Evolutionary conservation across 1,284 basidiomycete genomes (phyloP).

Genomic region (Leccinum fallax): DNA sequence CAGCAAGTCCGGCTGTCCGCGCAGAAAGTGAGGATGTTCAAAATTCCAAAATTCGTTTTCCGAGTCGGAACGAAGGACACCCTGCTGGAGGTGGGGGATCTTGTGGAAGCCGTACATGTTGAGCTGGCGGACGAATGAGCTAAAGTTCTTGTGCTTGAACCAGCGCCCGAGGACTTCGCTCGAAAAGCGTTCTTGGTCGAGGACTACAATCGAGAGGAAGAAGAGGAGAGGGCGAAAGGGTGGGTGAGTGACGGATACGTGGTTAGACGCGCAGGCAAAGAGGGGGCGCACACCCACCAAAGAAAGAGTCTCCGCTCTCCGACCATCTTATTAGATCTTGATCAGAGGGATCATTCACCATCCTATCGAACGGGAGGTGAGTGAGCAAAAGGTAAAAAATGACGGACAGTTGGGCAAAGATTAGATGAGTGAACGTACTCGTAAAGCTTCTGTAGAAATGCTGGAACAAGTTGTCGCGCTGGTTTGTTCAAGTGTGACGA

Average conservation of each 20-base stretch:
- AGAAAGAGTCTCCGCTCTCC: slow-evolving; percentile 87
- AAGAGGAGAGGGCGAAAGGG: background rate
- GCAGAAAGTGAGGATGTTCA: slow-evolving; percentile 86
- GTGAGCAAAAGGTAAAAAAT: slow-evolving; percentile 7
- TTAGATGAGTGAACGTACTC: slow-evolving; percentile 56
- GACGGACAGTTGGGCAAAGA: slow-evolving; percentile 14
- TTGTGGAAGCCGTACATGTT: slow-evolving; percentile 99
- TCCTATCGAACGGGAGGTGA: slow-evolving; percentile 51
- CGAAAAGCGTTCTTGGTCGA: slow-evolving; percentile 92
- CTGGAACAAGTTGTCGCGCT: slow-evolving; percentile 67
- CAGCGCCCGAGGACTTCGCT: slow-evolving; percentile 88
- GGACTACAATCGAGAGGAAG: slow-evolving; percentile 53
- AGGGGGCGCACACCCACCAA: slow-evolving; percentile 54
- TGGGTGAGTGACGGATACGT: background rate
- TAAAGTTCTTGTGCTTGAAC: slow-evolving; percentile 97
- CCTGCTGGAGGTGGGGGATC: slow-evolving; percentile 94
- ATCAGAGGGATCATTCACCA: slow-evolving; percentile 87
- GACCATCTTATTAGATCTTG: slow-evolving; percentile 90
- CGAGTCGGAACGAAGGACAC: slow-evolving; percentile 81
- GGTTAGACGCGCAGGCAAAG: slow-evolving; percentile 2
- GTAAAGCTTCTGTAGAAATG: slow-evolving; percentile 92
- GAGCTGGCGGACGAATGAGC: slow-evolving; percentile 92
- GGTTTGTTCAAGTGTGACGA: slow-evolving; percentile 51
- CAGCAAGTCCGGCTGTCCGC: slow-evolving; percentile 90
- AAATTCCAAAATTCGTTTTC: slow-evolving; percentile 95